A percentile compares a stretch with the other conserved stretches of the same genome.
These are phyloP conservation scores for Aspergillus pseudoviridinutans DNA, from an alignment of 2,329 filamentous ascomycete genomes.

Conservation along the genomic window DNA sequence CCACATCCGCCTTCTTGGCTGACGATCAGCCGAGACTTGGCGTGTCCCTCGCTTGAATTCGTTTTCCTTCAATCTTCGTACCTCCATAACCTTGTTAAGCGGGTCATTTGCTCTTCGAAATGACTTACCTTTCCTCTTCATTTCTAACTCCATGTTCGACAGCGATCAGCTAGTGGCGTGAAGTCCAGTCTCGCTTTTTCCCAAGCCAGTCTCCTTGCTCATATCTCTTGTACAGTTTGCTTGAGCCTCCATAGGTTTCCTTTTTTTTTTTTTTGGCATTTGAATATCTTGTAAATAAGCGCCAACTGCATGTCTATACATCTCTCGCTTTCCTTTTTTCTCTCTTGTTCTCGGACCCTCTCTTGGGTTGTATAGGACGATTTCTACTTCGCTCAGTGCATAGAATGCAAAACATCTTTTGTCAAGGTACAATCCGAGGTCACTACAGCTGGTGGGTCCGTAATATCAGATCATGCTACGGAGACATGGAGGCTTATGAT, in stretches of 20 bases:
- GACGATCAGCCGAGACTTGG: not conserved
- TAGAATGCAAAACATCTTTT: not conserved
- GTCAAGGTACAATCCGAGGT: not conserved
- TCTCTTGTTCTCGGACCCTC: not conserved
- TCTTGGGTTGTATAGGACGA: not conserved
- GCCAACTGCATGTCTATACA: slow-evolving; percentile 11
- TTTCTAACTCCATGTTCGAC: not conserved
- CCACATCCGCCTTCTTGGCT: not conserved
- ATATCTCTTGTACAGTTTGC: slow-evolving; percentile 1
- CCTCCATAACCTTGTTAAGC: not conserved
- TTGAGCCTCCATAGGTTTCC: slow-evolving; percentile 1
- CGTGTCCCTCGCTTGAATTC: slow-evolving; percentile 1
- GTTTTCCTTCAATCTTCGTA: not conserved
- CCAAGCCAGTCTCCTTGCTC: not conserved
- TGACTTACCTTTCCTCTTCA: not conserved
- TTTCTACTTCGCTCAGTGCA: not conserved
- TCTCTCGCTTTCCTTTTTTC: not conserved
- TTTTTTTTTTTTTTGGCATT: not conserved
- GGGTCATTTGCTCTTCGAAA: not conserved
- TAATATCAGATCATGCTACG: not conserved
- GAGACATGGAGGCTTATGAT: no score
- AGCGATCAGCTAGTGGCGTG: not conserved
- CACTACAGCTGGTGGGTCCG: not conserved
- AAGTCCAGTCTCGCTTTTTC: not conserved
- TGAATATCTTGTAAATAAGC: slow-evolving; percentile 11